Conservation (phyloP, 805 yeast genomes). For the Nakazawaea peltata region DNA sequence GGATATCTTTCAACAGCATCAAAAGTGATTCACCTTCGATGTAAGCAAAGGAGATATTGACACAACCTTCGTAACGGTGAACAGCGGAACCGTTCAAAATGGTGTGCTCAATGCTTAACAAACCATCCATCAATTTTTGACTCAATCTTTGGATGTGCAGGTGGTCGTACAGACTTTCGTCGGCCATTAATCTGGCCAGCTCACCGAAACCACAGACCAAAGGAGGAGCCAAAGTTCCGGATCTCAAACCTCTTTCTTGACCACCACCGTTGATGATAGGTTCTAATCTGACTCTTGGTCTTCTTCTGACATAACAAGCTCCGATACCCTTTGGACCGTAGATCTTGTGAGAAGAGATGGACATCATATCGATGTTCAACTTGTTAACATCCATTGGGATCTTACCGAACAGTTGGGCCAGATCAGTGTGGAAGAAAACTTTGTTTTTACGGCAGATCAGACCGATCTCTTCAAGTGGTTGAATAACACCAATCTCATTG, state of each 20-base stretch:
- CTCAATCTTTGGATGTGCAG: constrained; percentile 67
- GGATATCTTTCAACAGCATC: constrained; percentile 97
- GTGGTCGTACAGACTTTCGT: constrained; percentile 69
- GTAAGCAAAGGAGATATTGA: constrained; percentile 92
- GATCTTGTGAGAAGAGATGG: constrained; percentile 91
- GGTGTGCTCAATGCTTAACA: constrained; percentile 80
- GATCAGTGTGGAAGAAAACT: constrained; percentile 95
- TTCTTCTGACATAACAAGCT: constrained; percentile 89
- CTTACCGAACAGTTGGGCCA: constrained; percentile 96
- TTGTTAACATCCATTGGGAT: constrained; percentile 88
- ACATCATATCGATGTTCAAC: constrained; percentile 86
- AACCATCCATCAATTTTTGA: constrained; percentile 59
- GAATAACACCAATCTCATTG: constrained; percentile 96
- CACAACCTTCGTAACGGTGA: constrained; percentile 86
- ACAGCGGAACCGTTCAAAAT: constrained; percentile 78
- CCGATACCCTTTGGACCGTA: constrained; percentile 99
- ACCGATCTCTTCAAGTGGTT: constrained; percentile 94
- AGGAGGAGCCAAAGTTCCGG: constrained; percentile 98
- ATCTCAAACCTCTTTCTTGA: constrained; percentile 95
- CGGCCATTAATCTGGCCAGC: constrained; percentile 78
- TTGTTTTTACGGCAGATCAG: constrained; percentile 76
- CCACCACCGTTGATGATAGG: constrained; percentile 98
- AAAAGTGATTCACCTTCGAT: constrained; percentile 96
- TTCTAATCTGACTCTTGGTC: constrained; percentile 96
- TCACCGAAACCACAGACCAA: constrained; percentile 94